Evolutionary conservation across 768 basidiomycete genomes (phyloP).

Genomic region (Suillus clintonianus): DNA sequence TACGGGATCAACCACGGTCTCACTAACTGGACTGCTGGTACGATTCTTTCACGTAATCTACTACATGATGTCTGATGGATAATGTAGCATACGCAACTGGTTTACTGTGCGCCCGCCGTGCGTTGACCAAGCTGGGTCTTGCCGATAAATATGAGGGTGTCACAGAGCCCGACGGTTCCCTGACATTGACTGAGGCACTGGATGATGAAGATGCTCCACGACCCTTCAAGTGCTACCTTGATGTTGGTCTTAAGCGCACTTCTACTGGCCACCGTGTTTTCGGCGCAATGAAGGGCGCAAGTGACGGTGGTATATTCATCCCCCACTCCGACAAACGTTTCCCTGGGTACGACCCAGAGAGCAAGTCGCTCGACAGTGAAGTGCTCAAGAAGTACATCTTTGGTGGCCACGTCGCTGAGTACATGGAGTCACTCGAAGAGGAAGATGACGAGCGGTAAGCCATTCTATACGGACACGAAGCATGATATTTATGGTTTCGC

Average conservation of each 20-base stretch:
- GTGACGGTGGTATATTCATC: conserved; percentile 96
- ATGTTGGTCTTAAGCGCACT: conserved; percentile 96
- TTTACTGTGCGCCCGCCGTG: conserved; percentile 91
- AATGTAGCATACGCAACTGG: conserved; percentile 91
- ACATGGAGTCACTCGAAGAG: conserved; percentile 99
- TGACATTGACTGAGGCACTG: conserved; percentile 79
- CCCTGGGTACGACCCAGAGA: conserved; percentile 94
- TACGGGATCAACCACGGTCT: conserved; percentile 99
- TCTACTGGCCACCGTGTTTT: conserved; percentile 98
- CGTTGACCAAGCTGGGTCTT: conserved; percentile 91
- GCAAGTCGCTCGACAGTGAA: conserved; percentile 92
- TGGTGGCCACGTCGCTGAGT: conserved; percentile 97
- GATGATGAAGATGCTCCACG: conserved; percentile 93
- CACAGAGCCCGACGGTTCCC: conserved; percentile 84
- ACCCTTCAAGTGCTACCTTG: conserved; percentile 99
- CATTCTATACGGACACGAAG: not conserved
- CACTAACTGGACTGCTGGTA: conserved; percentile 98
- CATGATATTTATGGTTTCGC: conserved; percentile 9
- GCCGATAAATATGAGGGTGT: conserved; percentile 98
- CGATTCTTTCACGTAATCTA: conserved; percentile 14
- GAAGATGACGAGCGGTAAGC: conserved; percentile 94
- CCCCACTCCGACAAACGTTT: conserved; percentile 98
- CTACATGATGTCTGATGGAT: conserved; percentile 4
- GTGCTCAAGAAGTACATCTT: conserved; percentile 96
- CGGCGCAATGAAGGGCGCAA: conserved; percentile 98